Evolutionary conservation across 768 basidiomycete genomes (phyloP).

Genomic region (Leccinum subgranulosum): DNA sequence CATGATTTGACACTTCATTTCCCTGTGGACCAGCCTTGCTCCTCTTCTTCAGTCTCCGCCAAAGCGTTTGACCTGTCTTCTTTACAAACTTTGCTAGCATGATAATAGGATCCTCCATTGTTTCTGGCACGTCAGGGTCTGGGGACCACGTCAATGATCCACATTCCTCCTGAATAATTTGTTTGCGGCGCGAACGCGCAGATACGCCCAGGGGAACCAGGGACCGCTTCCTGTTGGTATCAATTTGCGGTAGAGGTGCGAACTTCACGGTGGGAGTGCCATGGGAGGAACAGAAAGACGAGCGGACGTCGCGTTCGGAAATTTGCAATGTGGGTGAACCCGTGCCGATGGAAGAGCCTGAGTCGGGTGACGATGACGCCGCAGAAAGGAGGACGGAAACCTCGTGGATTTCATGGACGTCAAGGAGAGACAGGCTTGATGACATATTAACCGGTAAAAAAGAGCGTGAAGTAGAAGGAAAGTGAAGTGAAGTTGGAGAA

Average conservation of each 20-base stretch:
- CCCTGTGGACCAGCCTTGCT: slow-evolving; percentile 15
- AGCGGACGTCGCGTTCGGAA: slow-evolving; percentile 11
- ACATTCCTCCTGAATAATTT: slow-evolving; percentile 16
- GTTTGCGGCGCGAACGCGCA: slow-evolving; percentile 34
- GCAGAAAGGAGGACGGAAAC: slow-evolving; percentile 9
- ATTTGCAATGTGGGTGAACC: slow-evolving; percentile 11
- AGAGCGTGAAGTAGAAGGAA: slow-evolving; percentile 24
- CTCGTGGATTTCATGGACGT: slow-evolving; percentile 18
- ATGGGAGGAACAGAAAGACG: slow-evolving; percentile 16
- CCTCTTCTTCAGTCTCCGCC: slow-evolving; percentile 48
- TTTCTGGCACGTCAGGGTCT: slow-evolving; percentile 25
- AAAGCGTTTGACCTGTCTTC: slow-evolving; percentile 36
- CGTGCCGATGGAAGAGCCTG: slow-evolving; percentile 14
- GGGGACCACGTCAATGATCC: slow-evolving; percentile 18
- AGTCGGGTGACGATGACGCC: slow-evolving; percentile 14
- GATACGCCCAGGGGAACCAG: slow-evolving; percentile 53
- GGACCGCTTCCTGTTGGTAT: slow-evolving; percentile 47
- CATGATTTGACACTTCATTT: background rate
- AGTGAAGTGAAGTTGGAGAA: slow-evolving; percentile 1
- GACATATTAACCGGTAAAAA: slow-evolving; percentile 17
- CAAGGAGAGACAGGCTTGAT: slow-evolving; percentile 3
- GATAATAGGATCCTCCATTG: slow-evolving; percentile 45
- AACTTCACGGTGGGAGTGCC: slow-evolving; percentile 37
- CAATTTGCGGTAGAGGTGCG: slow-evolving; percentile 30
- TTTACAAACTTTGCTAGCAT: slow-evolving; percentile 51